A percentile compares a stretch with the other conserved stretches of the same genome.
Evolutionary conservation across 164 flowering plant genomes (phyloP).

Genomic region (Sedum album): DNA sequence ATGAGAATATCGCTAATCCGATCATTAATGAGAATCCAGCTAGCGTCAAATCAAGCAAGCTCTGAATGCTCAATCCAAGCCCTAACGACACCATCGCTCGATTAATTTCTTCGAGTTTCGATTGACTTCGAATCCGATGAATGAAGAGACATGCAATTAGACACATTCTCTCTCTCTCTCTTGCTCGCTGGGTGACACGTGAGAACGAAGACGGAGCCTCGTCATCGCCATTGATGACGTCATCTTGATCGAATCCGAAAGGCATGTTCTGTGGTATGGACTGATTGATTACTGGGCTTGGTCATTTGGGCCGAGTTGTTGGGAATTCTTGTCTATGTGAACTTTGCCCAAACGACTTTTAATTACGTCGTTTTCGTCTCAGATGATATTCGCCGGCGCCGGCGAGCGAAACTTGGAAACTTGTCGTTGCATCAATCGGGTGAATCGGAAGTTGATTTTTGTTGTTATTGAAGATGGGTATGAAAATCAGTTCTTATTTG

Average conservation of each 20-base stretch:
- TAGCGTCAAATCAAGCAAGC: slow-evolving; percentile 47
- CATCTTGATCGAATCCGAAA: background rate
- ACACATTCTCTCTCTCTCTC: background rate
- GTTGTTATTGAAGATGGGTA: background rate
- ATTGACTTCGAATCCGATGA: background rate
- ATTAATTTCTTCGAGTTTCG: background rate
- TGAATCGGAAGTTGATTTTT: background rate
- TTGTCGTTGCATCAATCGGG: background rate
- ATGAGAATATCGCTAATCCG: slow-evolving; percentile 63
- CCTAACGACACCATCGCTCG: slow-evolving; percentile 9
- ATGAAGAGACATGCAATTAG: background rate
- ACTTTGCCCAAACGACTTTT: background rate
- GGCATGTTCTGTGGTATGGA: background rate
- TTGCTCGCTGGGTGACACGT: background rate
- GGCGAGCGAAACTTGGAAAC: background rate
- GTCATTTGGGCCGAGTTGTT: background rate
- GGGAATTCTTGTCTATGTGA: too few species aligned
- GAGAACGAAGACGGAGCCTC: background rate
- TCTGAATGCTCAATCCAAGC: slow-evolving; percentile 38
- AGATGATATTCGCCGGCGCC: background rate
- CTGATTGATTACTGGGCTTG: background rate
- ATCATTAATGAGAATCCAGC: slow-evolving; percentile 72
- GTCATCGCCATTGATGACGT: slow-evolving; percentile 8
- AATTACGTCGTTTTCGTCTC: background rate
- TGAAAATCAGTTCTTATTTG: background rate